Conservation (phyloP, 495 filamentous ascomycete genomes). For the Penicillium simplicissimum region DNA sequence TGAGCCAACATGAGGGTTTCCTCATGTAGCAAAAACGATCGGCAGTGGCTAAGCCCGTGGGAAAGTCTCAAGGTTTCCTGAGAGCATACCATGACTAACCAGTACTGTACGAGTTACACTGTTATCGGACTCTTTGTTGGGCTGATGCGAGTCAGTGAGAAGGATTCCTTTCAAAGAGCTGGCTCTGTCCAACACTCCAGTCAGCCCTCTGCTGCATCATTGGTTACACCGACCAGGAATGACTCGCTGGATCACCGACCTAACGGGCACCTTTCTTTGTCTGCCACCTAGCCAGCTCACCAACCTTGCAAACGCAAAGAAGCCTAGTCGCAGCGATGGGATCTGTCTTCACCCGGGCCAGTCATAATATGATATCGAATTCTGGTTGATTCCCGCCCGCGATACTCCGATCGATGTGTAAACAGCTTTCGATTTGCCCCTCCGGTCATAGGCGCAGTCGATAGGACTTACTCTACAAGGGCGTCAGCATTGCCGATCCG, state of each 20-base stretch:
- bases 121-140: background rate
- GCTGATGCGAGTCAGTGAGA: background rate
- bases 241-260: background rate
- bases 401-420: background rate
- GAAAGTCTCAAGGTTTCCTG: background rate
- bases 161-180: background rate
- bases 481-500: background rate
- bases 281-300: background rate
- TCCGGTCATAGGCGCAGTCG: background rate
- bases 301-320: background rate
- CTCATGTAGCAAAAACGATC: slow-evolving; percentile 15
- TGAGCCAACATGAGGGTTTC: slow-evolving; percentile 2
- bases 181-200: slow-evolving; percentile 1
- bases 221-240: slow-evolving; percentile 16
- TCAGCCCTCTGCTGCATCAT: background rate
- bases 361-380: background rate
- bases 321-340: background rate
- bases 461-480: background rate
- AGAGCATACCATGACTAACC: background rate
- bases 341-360: slow-evolving; percentile 10
- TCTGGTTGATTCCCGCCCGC: background rate
- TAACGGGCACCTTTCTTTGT: slow-evolving; percentile 10
- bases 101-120: background rate
- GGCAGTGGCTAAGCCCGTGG: slow-evolving; percentile 2
- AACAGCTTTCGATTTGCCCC: background rate